Evolutionary conservation across 2,329 filamentous ascomycete genomes (phyloP).

Genomic region (Teratosphaeria gauchensis): DNA sequence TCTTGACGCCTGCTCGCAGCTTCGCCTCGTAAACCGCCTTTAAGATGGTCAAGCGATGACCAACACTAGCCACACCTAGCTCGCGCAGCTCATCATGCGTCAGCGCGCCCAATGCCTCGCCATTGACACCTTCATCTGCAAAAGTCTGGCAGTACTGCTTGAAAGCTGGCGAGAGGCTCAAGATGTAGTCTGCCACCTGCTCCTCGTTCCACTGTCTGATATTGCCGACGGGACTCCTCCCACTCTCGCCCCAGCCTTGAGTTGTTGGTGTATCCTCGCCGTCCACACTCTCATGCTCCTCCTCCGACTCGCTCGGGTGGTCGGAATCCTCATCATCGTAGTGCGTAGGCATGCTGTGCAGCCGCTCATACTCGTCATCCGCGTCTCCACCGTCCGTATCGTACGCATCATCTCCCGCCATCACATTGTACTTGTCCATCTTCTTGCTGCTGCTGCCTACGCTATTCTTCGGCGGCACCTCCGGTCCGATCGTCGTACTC

Average conservation of each 20-base stretch:
- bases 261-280: conserved; percentile 72
- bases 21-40: conserved; percentile 97
- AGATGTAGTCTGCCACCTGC: conserved; percentile 83
- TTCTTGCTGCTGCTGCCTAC: not conserved
- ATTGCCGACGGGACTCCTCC: conserved; percentile 56
- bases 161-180: conserved; percentile 25
- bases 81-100: conserved; percentile 91
- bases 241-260: conserved; percentile 24
- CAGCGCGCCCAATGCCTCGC: conserved; percentile 79
- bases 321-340: conserved; percentile 53
- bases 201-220: conserved; percentile 75
- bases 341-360: conserved; percentile 50
- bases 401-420: conserved; percentile 41
- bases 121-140: conserved; percentile 85
- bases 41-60: conserved; percentile 86
- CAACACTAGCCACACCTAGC: conserved; percentile 86
- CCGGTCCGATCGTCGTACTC: not conserved
- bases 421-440: conserved; percentile 25
- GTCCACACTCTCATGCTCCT: conserved; percentile 25
- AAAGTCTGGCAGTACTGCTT: conserved; percentile 25
- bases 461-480: conserved; percentile 4
- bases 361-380: conserved; percentile 75
- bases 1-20: conserved; percentile 79
- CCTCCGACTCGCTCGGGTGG: conserved; percentile 46
- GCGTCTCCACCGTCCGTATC: conserved; percentile 64